These are phyloP conservation scores for Trichoderma sp. DNA, from an alignment of 2,329 filamentous ascomycete genomes.

Conservation along the genomic window DNA sequence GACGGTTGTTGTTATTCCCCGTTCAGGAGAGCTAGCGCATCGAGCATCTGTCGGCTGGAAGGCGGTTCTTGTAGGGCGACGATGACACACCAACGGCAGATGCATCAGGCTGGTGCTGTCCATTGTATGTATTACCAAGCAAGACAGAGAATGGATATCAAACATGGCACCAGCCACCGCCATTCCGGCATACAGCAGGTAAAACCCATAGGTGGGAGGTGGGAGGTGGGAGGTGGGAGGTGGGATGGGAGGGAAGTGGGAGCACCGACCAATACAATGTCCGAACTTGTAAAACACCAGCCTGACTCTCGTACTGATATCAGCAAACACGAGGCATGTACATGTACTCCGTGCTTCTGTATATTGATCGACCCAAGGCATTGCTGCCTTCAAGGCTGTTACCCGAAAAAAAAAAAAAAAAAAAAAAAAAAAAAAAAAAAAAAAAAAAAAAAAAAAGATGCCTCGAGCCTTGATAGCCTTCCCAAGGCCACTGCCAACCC, in stretches of 20 bases:
- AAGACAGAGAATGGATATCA: background rate
- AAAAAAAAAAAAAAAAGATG: no score
- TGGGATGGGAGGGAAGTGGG: background rate
- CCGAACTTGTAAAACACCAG: background rate
- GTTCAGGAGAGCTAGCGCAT: background rate
- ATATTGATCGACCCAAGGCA: background rate
- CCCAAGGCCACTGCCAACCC: background rate
- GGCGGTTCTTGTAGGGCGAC: background rate
- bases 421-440: no score
- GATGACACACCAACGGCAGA: conserved; percentile 9
- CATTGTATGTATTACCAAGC: background rate
- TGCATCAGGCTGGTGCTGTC: background rate
- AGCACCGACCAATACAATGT: background rate
- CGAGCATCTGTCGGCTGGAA: background rate
- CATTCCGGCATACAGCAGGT: background rate
- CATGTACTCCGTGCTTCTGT: background rate
- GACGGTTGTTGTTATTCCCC: background rate
- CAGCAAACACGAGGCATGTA: background rate
- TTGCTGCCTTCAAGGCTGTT: background rate
- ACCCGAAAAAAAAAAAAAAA: no score
- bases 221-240: background rate
- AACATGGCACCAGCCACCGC: conserved; percentile 3
- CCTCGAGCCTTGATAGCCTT: background rate
- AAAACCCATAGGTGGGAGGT: background rate
- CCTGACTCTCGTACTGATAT: background rate